Evolutionary conservation across 169 alveolate genomes (phyloP), one percentile per base, ranked within the genome.

Genomic region (Plasmodium coatneyi): DNA sequence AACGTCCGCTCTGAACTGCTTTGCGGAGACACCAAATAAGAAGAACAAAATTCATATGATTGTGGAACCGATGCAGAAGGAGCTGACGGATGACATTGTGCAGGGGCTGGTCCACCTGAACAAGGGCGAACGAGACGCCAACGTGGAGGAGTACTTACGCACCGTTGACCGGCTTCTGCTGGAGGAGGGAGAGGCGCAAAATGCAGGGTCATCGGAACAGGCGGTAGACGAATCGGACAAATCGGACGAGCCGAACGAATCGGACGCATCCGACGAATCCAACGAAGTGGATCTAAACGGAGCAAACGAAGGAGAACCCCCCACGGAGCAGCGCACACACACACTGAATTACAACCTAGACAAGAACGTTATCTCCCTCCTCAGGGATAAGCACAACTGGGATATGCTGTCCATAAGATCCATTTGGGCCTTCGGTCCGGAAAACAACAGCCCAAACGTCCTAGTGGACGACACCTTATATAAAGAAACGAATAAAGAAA

Each of bases 341-440:
- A 92, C 94, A 46, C 93, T 84, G 46, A 89, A 89, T 28, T 89
- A 89, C 54, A 49, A 80, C 34, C 80, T 89, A 66, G 78, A 90
- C 76, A 79, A 94, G 82, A 72, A 79, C 16, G 96, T 96, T 22
- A 92, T 94, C 71, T 86, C 96, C 84, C 80, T 96, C 95, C 82
- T 98, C 41, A 96, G 94, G 84, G 97, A 97, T n/a, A 96, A 98
- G 81, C 98, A 96, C 91, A 97, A 97, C 28, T 98, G 99, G 99
- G 99, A 99, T 84, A 96, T 97, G 46, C 93, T 99, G 66, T 99
- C 99, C 16, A 97, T 99, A 19, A 94, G 98, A 54, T 97, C 99
- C 28, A 96, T 99, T 3, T 99, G 99, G 99, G 99, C 99, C 25
- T 99, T 99, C 93, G 99, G 99, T 1, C 99, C 99, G 10, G 99